Base-by-base conservation (phyloP, 371 early-diverging fungal species). In the Syncephalis fuscata region DNA sequence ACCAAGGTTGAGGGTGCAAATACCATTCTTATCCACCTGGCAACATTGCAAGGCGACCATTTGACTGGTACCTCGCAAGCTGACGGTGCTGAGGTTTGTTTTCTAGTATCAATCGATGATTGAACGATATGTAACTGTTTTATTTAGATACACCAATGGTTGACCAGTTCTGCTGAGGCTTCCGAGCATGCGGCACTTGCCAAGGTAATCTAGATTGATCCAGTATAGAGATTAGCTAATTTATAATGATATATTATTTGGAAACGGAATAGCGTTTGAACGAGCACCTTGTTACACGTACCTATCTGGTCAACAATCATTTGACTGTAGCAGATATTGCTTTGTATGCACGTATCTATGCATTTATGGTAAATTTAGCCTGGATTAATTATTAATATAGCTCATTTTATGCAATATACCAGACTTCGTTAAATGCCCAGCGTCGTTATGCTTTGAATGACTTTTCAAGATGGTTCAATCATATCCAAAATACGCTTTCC, bases 311-410 rank as follows among this genome's bases (percentile, higher is more conserved):
- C 26, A 67, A 65, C 52, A 71, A 82, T 63, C 51, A 59, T 45
- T 56, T 82, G 44, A 70, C 80, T 4, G 51, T 81, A 39, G 82
- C 78, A 14, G 88, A 88, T 55, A 45, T 85, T 19, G 70, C 75
- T 23, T 54, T 71, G n/a, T 88, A 79, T 67, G 71, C 70, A 46
- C 71, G 76, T 48, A 56, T 81, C 19, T 67, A 78, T 48, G 57
- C 70, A 44, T 77, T 67, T 44, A 60, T 80, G 48, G 76, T 67
- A 70, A 55, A 63, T 54, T 15, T 57, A 44, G 1, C 39, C 22
- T 36, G 19, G 7, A n/a, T n/a, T n/a, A n/a, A n/a, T n/a, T n/a
- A n/a, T n/a, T n/a, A n/a, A n/a, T n/a, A n/a, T n/a, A n/a, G n/a
- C n/a, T n/a, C n/a, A n/a, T n/a, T n/a, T n/a, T n/a, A n/a, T n/a